Evolutionary conservation across 75 land plant genomes (phyloP).

Genomic region (Pseudotsuga menziesii): DNA sequence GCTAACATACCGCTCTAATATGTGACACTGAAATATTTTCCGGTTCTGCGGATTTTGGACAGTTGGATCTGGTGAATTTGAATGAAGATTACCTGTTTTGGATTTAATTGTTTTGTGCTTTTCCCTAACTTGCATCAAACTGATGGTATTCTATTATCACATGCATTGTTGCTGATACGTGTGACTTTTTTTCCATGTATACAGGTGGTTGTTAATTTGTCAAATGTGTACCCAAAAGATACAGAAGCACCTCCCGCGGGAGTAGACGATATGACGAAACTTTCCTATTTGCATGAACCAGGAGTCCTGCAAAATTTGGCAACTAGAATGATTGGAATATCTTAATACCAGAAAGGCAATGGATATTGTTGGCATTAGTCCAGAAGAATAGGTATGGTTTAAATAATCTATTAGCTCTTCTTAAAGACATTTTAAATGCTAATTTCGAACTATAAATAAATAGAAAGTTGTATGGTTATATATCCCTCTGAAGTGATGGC

Average conservation of each 20-base stretch:
- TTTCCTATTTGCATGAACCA: slow-evolving; percentile 79
- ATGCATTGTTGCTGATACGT: slow-evolving; percentile 1
- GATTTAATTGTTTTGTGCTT: neutral
- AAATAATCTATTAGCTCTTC: neutral
- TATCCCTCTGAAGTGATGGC: neutral
- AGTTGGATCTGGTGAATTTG: too few species aligned
- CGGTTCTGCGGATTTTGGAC: too few species aligned
- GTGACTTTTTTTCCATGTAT: neutral
- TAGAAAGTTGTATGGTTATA: neutral
- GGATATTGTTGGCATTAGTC: slow-evolving; percentile 94
- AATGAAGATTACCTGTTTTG: neutral
- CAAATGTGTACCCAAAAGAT: slow-evolving; percentile 60
- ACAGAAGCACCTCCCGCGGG: slow-evolving; percentile 59
- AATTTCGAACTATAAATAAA: neutral
- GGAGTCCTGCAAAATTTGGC: slow-evolving; percentile 70
- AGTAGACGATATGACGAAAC: slow-evolving; percentile 86
- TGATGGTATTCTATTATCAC: neutral
- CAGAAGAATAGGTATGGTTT: slow-evolving; percentile 70
- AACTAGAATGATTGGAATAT: slow-evolving; percentile 76
- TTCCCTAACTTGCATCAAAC: neutral
- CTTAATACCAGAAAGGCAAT: slow-evolving; percentile 93
- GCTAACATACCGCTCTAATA: too few species aligned
- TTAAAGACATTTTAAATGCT: neutral
- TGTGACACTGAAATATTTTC: too few species aligned
- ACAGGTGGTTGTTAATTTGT: slow-evolving; percentile 45